Evolutionary conservation across 2,329 filamentous ascomycete genomes (phyloP).

Genomic region (Colletotrichum sp.): DNA sequence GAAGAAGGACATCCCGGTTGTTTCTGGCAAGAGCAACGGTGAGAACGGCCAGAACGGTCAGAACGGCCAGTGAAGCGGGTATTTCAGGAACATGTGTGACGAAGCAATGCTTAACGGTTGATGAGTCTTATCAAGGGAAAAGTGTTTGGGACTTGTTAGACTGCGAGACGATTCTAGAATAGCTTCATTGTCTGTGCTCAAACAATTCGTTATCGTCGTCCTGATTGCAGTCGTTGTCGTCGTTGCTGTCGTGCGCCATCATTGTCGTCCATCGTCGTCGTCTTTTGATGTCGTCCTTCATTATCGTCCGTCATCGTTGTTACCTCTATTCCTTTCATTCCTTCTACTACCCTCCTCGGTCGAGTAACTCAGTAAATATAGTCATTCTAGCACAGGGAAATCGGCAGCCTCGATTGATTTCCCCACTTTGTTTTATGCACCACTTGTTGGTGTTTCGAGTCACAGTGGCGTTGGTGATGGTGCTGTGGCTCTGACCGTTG

Average conservation of each 20-base stretch:
- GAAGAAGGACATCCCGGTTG: slow-evolving; percentile 24
- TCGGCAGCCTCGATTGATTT: background rate
- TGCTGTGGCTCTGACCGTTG: background rate
- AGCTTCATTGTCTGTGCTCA: background rate
- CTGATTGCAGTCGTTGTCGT: background rate
- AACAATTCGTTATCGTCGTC: background rate
- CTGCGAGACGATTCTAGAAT: background rate
- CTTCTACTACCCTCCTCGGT: background rate
- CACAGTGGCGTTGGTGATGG: background rate
- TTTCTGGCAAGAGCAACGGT: background rate
- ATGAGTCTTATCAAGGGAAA: background rate
- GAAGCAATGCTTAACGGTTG: background rate
- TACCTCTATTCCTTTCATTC: background rate
- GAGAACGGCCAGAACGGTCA: background rate
- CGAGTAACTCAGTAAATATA: background rate
- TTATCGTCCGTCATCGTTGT: background rate
- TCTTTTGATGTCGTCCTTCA: no score
- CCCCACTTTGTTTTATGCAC: background rate
- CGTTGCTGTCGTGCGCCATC: background rate
- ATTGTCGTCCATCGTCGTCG: no score
- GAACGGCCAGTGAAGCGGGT: background rate
- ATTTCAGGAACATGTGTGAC: no score
- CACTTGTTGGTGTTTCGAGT: background rate
- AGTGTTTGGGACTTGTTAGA: background rate
- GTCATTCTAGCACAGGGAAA: background rate